Base-by-base conservation (phyloP, 164 flowering plant genomes). In the Stephania yunnanensis region DNA sequence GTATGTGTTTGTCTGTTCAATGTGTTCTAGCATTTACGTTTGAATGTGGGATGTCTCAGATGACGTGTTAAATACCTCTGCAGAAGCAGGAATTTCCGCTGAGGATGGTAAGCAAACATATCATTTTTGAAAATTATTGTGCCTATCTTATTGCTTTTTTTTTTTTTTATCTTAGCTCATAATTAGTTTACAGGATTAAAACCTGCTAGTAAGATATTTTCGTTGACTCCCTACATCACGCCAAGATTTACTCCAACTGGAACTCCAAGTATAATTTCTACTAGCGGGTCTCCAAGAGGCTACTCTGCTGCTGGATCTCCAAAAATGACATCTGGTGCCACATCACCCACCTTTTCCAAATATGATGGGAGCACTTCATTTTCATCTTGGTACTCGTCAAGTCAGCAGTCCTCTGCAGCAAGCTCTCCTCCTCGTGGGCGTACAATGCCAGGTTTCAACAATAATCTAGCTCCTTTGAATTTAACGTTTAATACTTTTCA, bases 331-430 rank as follows among this genome's bases (percentile, higher is more conserved):
- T 87, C 99, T 52, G 91, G 93, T 75, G 25, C 84, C 48, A 80
- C 87, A 68, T 88, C 98, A 48, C 97, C 99, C 5, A 85, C 85
- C 53, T 88, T 86, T 73, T 29, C 74, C 13, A 84, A 79, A 7
- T 85, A 83, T 83, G 97, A 90, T 10, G 87, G 88, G 44, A 85
- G 86, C 17, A 52, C 76, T 52, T 68, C 84, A 13, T 45, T 87
- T 19, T 83, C 93, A 63, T 86, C 97, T 71, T 92, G 94, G 97
- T 95, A 84, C 72, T 85, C 98, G 63, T 82, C 97, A 74, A 93
- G 99, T 81, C 97, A 91, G 83, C 95, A 88, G 84, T 92, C 98
- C 69, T 93, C 99, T 65, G 96, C 97, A 13, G 89, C 98, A 71
- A 93, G 81, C 82, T 95, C 99, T 79, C 99, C 99, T 72, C 97